Percentiles rank a stretch among this genome's conserved stretches.
phyloP scores from a whole-genome alignment of 371 early-diverging fungal genomes.

The Mucor indicus region DNA sequence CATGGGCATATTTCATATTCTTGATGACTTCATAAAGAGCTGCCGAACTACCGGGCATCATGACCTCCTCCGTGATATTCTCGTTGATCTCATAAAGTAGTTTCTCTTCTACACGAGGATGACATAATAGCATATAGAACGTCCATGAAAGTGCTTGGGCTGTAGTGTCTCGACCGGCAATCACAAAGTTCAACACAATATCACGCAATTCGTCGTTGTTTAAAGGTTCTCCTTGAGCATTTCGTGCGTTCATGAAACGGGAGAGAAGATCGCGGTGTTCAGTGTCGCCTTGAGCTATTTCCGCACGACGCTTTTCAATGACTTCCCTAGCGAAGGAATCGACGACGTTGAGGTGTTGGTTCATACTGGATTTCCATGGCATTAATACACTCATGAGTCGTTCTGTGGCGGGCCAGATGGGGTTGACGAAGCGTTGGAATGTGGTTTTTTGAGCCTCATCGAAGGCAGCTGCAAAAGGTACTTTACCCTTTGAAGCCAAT shows the following conservation, averaged over 20 bases:
- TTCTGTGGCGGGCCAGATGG: slow-evolving; percentile 51
- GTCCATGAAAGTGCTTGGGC: slow-evolving; percentile 74
- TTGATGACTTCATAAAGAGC: slow-evolving; percentile 45
- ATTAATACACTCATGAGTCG: slow-evolving; percentile 8
- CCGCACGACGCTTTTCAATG: slow-evolving; percentile 39
- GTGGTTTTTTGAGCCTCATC: slow-evolving; percentile 42
- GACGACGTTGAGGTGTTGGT: slow-evolving; percentile 39
- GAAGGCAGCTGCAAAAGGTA: slow-evolving; percentile 51
- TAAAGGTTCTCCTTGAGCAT: slow-evolving; percentile 48
- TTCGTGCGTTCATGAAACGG: slow-evolving; percentile 56
- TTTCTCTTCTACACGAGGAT: slow-evolving; percentile 50
- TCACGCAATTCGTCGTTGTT: slow-evolving; percentile 58
- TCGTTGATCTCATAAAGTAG: slow-evolving; percentile 54
- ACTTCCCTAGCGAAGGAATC: slow-evolving; percentile 48
- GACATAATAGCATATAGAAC: slow-evolving; percentile 52
- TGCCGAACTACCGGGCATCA: slow-evolving; percentile 21
- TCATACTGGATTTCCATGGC: slow-evolving; percentile 35
- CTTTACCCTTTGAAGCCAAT: slow-evolving; percentile 22
- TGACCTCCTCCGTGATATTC: slow-evolving; percentile 26
- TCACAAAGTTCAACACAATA: slow-evolving; percentile 67
- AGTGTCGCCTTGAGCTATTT: slow-evolving; percentile 36
- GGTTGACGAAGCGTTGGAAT: slow-evolving; percentile 46
- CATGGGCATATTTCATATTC: slow-evolving; percentile 55
- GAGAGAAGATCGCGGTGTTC: slow-evolving; percentile 55
- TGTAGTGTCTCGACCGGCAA: slow-evolving; percentile 69